Conservation (phyloP, 306 rosid species). For the Chamaecrista fasciculata region DNA sequence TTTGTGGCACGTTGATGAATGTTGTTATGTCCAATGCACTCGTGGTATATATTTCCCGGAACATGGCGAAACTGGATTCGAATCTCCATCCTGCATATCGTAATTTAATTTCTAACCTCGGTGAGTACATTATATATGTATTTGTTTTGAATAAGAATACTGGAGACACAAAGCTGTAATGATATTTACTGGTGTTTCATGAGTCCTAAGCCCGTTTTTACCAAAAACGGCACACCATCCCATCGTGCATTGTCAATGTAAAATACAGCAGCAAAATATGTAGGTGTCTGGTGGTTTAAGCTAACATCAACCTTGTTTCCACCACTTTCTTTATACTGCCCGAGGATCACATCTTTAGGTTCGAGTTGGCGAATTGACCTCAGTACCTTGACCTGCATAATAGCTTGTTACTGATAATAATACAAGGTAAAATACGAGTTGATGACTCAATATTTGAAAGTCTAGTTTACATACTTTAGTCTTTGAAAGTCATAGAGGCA, state of each 20-base stretch:
- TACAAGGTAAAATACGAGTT: too few relatives aligned
- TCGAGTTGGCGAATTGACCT: conserved; percentile 80
- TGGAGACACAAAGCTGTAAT: neutral
- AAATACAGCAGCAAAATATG: conserved; percentile 81
- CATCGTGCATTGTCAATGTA: conserved; percentile 90
- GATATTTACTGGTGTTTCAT: conserved; percentile 74
- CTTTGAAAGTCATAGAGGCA: too few relatives aligned
- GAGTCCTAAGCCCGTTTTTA: conserved; percentile 87
- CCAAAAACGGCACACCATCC: conserved; percentile 95
- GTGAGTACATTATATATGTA: neutral
- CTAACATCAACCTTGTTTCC: conserved; percentile 44
- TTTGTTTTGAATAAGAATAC: too few relatives aligned
- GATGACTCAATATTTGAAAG: too few relatives aligned
- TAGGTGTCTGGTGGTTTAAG: conserved; percentile 69
- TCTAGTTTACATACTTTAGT: too few relatives aligned
- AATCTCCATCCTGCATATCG: conserved; percentile 82
- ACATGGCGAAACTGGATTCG: conserved; percentile 76
- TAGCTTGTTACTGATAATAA: conserved; percentile 27
- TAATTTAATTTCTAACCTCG: neutral
- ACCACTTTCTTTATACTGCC: conserved; percentile 74
- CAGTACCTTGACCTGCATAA: conserved; percentile 79
- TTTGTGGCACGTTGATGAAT: conserved; percentile 66
- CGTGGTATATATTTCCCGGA: conserved; percentile 77
- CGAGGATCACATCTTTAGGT: conserved; percentile 76
- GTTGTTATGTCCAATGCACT: conserved; percentile 55